These are phyloP conservation scores for Phytophthora pinifolia DNA, from an alignment of 352 stramenopile genomes.

Conservation along the genomic window DNA sequence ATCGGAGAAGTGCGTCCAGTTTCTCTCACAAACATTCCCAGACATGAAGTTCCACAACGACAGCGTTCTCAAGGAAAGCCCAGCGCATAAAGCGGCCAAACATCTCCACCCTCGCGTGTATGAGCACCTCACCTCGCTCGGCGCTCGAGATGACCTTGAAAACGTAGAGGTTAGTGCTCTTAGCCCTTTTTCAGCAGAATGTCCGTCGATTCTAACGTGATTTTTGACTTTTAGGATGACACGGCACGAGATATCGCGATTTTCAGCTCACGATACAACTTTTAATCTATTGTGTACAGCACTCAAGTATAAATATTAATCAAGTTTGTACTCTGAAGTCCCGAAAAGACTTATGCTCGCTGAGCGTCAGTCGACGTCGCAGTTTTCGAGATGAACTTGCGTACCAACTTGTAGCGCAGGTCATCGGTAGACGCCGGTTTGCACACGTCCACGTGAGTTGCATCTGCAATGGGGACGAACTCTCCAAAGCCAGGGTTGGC, in stretches of 20 bases:
- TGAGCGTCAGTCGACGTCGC: constrained; percentile 3
- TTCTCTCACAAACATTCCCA: constrained; percentile 41
- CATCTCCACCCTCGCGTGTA: constrained; percentile 49
- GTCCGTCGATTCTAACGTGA: neutral
- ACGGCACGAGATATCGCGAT: constrained; percentile 30
- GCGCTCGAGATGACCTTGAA: constrained; percentile 48
- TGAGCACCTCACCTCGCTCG: constrained; percentile 30
- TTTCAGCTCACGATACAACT: constrained; percentile 36
- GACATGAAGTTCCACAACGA: constrained; percentile 42
- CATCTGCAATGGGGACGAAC: constrained; percentile 57
- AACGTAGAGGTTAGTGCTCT: constrained; percentile 49
- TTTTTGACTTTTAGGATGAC: constrained; percentile 28
- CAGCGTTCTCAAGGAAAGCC: constrained; percentile 46
- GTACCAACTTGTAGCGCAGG: constrained; percentile 57
- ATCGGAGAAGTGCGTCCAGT: constrained; percentile 48
- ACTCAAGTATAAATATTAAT: constrained; percentile 30
- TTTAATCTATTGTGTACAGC: constrained; percentile 24
- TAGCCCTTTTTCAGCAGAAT: neutral
- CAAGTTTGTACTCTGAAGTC: neutral
- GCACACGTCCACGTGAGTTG: constrained; percentile 79
- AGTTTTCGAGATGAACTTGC: constrained; percentile 59
- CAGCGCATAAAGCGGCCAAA: constrained; percentile 63
- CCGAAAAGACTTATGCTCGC: neutral
- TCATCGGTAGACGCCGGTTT: constrained; percentile 64
- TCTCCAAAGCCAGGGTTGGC: constrained; percentile 76